These are phyloP conservation scores for Beta corolliflora DNA, from an alignment of 179 eudicot species.

Conservation along the genomic window DNA sequence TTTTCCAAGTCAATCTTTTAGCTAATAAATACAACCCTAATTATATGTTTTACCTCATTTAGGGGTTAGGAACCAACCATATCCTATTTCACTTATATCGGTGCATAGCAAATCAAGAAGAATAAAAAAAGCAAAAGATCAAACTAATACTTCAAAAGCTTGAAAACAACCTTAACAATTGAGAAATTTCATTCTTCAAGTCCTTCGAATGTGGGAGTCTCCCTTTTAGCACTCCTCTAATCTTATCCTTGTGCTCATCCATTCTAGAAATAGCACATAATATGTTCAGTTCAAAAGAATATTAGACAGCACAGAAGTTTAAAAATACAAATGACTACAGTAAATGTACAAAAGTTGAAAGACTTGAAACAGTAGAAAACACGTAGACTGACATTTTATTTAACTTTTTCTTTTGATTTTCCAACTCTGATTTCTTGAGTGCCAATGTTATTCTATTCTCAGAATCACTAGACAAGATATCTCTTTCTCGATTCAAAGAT, in stretches of 20 bases:
- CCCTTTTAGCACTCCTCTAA: conserved; percentile 84
- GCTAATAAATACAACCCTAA: neutral
- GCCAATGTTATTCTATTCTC: conserved; percentile 70
- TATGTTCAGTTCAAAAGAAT: conserved; percentile 21
- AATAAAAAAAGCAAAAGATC: neutral
- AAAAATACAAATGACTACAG: neutral
- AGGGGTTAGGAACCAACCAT: neutral
- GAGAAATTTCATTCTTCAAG: conserved; percentile 60
- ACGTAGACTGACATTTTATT: conserved; percentile 67
- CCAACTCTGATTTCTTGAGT: conserved; percentile 68
- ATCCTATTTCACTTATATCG: neutral
- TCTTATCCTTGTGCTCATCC: conserved; percentile 77
- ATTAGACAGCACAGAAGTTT: neutral
- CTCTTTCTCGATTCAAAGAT: conserved; percentile 58
- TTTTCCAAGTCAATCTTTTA: neutral
- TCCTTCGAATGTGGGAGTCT: conserved; percentile 85
- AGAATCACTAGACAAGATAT: conserved; percentile 60
- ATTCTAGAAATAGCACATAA: conserved; percentile 54
- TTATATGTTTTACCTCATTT: neutral
- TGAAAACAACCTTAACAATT: conserved; percentile 62
- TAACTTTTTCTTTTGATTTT: conserved; percentile 58
- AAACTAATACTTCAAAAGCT: conserved; percentile 14
- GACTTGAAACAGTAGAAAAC: conserved; percentile 14
- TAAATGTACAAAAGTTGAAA: conserved; percentile 4
- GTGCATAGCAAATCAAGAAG: conserved; percentile 10